A percentile compares a stretch with the other conserved stretches of the same genome.
Conservation (phyloP, 2,329 filamentous ascomycete genomes). For the Fusarium nurragi region DNA sequence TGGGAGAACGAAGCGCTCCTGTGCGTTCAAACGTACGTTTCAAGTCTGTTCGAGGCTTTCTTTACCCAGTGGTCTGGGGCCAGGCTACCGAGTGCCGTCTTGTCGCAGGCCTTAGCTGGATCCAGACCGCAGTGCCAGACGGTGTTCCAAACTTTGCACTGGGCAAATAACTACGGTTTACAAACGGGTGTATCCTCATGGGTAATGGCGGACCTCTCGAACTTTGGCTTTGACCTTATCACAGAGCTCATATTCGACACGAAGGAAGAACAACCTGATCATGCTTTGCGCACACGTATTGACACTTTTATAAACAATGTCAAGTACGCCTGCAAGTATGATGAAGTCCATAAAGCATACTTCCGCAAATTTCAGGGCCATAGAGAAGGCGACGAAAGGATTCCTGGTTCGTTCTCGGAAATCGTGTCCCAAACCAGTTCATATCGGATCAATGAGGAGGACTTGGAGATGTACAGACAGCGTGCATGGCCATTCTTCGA, state of each 20-base stretch:
- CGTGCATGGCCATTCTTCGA: slow-evolving; percentile 14
- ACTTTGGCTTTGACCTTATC: neutral
- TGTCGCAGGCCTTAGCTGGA: neutral
- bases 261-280: too few relatives aligned
- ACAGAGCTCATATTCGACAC: neutral
- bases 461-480: neutral
- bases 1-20: neutral
- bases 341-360: neutral
- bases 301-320: neutral
- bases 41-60: neutral
- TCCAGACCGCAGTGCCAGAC: neutral
- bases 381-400: neutral
- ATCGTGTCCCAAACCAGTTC: neutral
- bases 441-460: neutral
- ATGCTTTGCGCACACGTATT: neutral
- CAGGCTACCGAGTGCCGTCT: neutral
- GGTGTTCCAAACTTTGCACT: neutral
- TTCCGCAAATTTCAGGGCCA: neutral
- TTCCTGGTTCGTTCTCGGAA: neutral
- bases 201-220: neutral
- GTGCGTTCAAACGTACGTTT: neutral
- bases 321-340: neutral
- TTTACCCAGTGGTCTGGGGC: neutral
- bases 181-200: neutral
- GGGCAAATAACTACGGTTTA: too few relatives aligned